Percentiles rank a stretch among this genome's conserved stretches.
phyloP scores from a whole-genome alignment of 768 basidiomycete species.

The Leccinum disarticulatum region DNA sequence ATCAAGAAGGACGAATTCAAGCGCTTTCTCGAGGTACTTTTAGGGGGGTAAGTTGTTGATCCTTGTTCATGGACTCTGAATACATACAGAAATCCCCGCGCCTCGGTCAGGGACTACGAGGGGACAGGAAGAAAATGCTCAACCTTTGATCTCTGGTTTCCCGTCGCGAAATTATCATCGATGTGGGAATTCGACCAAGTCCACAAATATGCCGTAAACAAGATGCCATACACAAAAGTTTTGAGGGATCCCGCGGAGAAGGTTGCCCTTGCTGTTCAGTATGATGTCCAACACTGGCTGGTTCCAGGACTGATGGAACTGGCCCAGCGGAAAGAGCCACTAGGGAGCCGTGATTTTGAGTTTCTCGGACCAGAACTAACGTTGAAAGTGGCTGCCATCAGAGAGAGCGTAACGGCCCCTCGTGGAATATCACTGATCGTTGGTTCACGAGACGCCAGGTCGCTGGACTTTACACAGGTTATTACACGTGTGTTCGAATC shows the following conservation, averaged over 20 bases:
- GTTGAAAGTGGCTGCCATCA: conserved; percentile 23
- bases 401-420: conserved; percentile 13
- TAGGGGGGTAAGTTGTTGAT: conserved; percentile 12
- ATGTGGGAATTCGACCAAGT: conserved; percentile 39
- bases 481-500: conserved; percentile 11
- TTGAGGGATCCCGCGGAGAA: conserved; percentile 22
- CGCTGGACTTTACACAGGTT: conserved; percentile 15
- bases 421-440: not conserved
- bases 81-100: not conserved
- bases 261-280: conserved; percentile 31
- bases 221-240: conserved; percentile 22
- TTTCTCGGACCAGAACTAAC: conserved; percentile 16
- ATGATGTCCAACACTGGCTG: conserved; percentile 36
- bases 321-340: conserved; percentile 17
- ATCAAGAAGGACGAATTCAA: conserved; percentile 27
- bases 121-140: not conserved
- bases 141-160: conserved; percentile 35
- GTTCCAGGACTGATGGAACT: conserved; percentile 28
- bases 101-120: not conserved
- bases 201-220: conserved; percentile 30
- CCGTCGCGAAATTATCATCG: conserved; percentile 38
- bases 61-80: not conserved
- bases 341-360: conserved; percentile 15
- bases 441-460: conserved; percentile 3
- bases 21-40: conserved; percentile 25